Conservation (phyloP, 2,329 filamentous ascomycete species). For the Diaporthe ampelina region DNA sequence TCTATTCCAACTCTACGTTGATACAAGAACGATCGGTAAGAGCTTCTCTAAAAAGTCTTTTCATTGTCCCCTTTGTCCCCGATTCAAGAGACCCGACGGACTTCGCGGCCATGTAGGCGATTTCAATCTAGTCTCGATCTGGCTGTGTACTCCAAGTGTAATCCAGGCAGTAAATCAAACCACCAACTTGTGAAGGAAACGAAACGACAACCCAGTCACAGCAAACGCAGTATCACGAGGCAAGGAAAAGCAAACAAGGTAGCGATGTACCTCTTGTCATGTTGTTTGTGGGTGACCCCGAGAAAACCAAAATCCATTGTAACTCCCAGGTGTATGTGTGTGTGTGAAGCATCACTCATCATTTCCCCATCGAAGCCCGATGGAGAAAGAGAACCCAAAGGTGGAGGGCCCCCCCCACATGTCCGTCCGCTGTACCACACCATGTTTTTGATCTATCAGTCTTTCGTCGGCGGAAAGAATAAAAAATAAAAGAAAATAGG, state of each 20-base stretch:
- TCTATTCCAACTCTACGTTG: too few species aligned
- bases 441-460: constrained; percentile 35
- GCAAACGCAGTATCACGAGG: not conserved
- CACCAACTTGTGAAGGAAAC: not conserved
- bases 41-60: not conserved
- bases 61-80: too few species aligned
- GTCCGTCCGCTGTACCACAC: constrained; percentile 16
- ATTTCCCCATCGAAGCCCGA: not conserved
- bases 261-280: not conserved
- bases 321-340: constrained; percentile 32
- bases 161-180: not conserved
- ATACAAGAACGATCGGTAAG: too few species aligned
- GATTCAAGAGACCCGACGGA: not conserved
- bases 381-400: not conserved
- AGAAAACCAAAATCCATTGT: constrained; percentile 38
- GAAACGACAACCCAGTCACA: constrained; percentile 6
- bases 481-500: not conserved
- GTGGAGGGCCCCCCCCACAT: not conserved
- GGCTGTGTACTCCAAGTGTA: not conserved
- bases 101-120: too few species aligned
- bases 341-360: constrained; percentile 37
- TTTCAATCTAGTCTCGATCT: constrained; percentile 15
- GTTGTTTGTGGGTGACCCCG: constrained; percentile 36
- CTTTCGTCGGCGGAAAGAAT: constrained; percentile 32
- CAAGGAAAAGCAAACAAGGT: not conserved